Evolutionary conservation across 1,284 basidiomycete species (phyloP), one percentile per base, ranked within the genome.

Genomic region (Fistulina hepatica): DNA sequence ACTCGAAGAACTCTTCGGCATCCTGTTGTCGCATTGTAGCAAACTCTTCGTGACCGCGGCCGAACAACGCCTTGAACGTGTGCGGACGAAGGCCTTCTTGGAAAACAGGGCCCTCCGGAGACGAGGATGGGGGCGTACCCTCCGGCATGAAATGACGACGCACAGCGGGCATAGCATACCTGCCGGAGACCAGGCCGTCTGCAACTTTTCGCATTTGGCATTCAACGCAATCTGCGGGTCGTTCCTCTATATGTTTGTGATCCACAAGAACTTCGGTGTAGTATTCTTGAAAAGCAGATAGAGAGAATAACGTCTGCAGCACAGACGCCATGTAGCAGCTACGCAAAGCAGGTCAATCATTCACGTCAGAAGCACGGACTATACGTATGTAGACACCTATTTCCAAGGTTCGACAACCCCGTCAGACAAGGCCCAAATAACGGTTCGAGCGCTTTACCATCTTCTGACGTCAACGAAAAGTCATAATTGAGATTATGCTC

Each of bases 281-380:
- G 9, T 86, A 76, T 7, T 65, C 54, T 45, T 79, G 76, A 69
- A 97, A 97, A 0, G 73, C 54, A 0, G 81, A 71, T 3, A 97
- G 68, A 1, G 90, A 69, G 61, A 97, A 97, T 1, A 97, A 52
- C 0, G 77, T 74, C 63, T 98, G 94, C 1, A 97, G 60, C 13
- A 92, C 82, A 0, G 93, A 97, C 0, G 92, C 89, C 78, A 98
- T 90, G 64, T 98, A 98, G 58, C 95, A 98, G 59, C 91, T 91
- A 40, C 15, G 11, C 23, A 37, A 4, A 36, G 10, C 24, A 34
- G 15, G 24, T 16, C 5, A 8, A 17, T n/a, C 25, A 28, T 15
- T 34, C n/a, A 7, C 31, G 23, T 17, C 16, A 9, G 13, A 31
- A 22, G 15, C 5, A 32, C 12, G 12, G 6, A 30, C 26, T 16